Conservation (phyloP, 73 alveolate species). For the Paramecium caudatum region DNA sequence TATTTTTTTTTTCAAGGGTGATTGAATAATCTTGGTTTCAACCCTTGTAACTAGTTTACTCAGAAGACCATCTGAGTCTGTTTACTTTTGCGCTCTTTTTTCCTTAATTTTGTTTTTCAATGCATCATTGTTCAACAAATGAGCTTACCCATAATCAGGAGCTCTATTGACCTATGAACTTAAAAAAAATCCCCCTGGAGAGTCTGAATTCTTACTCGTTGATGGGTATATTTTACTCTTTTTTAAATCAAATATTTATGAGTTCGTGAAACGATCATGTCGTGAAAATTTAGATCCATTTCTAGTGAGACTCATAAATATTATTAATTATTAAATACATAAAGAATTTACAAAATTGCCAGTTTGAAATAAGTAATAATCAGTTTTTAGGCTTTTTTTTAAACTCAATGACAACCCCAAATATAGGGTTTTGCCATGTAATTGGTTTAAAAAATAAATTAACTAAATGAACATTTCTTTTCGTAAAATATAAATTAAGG, state of each 20-base stretch:
- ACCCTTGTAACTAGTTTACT: conserved; percentile 54
- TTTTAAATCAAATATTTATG: conserved; percentile 20
- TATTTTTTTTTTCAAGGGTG: conserved; percentile 41
- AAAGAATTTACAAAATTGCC: too few species aligned
- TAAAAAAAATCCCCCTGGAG: not conserved
- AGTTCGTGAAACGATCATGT: conserved; percentile 52
- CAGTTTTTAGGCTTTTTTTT: too few species aligned
- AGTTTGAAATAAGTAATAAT: too few species aligned
- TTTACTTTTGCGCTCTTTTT: not conserved
- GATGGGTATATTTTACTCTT: not conserved
- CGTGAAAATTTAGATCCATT: conserved; percentile 54
- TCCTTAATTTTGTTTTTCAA: conserved; percentile 48
- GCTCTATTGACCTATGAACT: not conserved
- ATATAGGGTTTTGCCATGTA: too few species aligned
- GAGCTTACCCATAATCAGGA: conserved; percentile 54
- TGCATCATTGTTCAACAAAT: conserved; percentile 29
- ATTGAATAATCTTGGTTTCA: not conserved
- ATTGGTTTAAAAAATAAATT: too few species aligned
- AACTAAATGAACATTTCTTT: too few species aligned
- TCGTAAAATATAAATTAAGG: not conserved
- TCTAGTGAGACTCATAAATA: conserved; percentile 35
- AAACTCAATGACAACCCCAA: too few species aligned
- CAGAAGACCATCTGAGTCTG: not conserved
- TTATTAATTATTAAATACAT: not conserved
- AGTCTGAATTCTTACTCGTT: conserved; percentile 41